Base-by-base conservation (phyloP, 139 green algal genomes). In the Chlorella sp. region DNA sequence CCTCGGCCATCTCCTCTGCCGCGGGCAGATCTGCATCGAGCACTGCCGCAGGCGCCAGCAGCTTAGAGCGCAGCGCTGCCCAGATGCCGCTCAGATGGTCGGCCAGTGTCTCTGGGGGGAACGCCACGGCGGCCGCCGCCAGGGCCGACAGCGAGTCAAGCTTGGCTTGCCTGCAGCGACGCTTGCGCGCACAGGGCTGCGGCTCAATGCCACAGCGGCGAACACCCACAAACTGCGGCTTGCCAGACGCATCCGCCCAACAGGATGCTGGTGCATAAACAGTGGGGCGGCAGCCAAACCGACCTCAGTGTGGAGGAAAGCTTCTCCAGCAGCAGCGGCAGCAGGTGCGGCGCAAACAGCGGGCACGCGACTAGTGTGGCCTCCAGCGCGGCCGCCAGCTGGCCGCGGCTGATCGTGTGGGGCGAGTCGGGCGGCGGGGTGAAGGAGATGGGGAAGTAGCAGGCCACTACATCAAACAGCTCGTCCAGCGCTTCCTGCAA, bases 361-460 rank as follows among this genome's bases (percentile, higher is more conserved):
- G 86, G 82, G 36, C 59, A 72, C 14, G 58, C 71, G 2, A 74
- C 67, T 48, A 93, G 69, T 1, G 79, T 64, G 23, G 19, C 45
- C 35, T 85, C 33, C 67, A 92, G 77, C 14, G 29, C 74, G 1
- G 5, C 38, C 19, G 84, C 86, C 66, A 93, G 71, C 40, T 84
- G 41, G 31, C 75, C 58, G 1, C 87, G 77, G 2, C 68, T 89
- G 63, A 93, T 89, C 59, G 43, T 58, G 74, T 77, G 67, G 59
- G 60, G 27, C 59, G 79, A 69, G 36, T 86, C 74, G 40, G 86
- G 86, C 0, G 90, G 89, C 21, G 93, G 94, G 12, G 84, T 95
- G 85, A 98, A 98, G 40, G 82, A 81, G 73, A 98, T 56, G 1
- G 94, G 94, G 81, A 98, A 98, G 90, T 98, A 98, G 70, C 87